phyloP scores from a whole-genome alignment of 2,329 filamentous ascomycete genomes.

The Lachnellula subtilissima region DNA sequence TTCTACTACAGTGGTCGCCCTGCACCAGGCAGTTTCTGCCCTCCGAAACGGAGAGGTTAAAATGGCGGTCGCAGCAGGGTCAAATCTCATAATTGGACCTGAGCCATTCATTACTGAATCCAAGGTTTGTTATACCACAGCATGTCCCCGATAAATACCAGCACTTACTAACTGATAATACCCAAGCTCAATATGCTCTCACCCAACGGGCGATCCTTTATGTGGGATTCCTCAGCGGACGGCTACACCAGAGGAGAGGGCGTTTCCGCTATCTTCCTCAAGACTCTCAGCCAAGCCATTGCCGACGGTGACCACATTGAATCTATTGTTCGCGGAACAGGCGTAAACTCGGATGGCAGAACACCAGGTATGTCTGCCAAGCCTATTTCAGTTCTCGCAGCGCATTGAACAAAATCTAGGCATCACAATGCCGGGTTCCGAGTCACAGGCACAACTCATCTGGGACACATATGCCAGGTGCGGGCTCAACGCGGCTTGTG shows the following conservation, averaged over 20 bases:
- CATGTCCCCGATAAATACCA: background rate
- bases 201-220: slow-evolving; percentile 36
- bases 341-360: slow-evolving; percentile 46
- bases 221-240: slow-evolving; percentile 19
- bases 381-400: background rate
- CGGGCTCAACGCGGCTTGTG: slow-evolving; percentile 33
- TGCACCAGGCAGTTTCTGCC: slow-evolving; percentile 28
- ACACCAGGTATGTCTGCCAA: slow-evolving; percentile 33
- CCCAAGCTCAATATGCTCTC: slow-evolving; percentile 37
- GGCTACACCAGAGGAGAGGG: slow-evolving; percentile 43
- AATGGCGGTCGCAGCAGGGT: slow-evolving; percentile 20
- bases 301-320: slow-evolving; percentile 53
- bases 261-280: slow-evolving; percentile 53
- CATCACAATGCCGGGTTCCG: slow-evolving; percentile 48
- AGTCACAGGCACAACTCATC: slow-evolving; percentile 33
- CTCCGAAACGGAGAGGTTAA: slow-evolving; percentile 11
- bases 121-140: background rate
- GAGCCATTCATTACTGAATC: slow-evolving; percentile 27
- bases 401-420: slow-evolving; percentile 31
- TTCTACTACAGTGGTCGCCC: slow-evolving; percentile 26
- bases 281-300: slow-evolving; percentile 47
- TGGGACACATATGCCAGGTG: slow-evolving; percentile 39
- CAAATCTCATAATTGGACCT: slow-evolving; percentile 16
- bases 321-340: slow-evolving; percentile 43
- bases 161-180: background rate